A percentile compares a stretch with the other conserved stretches of the same genome.
These are phyloP conservation scores for Populus tremula DNA, from an alignment of 345 rosid species.

Conservation along the genomic window DNA sequence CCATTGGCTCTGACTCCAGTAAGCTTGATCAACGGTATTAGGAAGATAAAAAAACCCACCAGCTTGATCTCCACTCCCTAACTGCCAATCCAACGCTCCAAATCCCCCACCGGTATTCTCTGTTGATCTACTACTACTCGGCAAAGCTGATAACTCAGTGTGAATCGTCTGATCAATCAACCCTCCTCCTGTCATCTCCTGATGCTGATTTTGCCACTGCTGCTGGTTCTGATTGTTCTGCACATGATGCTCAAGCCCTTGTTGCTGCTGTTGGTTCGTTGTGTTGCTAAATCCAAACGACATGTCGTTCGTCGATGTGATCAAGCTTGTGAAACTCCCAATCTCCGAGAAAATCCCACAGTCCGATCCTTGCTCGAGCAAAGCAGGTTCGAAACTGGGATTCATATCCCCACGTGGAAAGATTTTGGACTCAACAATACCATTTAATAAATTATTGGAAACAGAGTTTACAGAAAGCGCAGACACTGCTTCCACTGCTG, in stretches of 20 bases:
- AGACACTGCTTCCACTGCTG: slow-evolving; percentile 44
- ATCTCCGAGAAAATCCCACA: slow-evolving; percentile 67
- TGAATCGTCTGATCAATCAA: slow-evolving; percentile 52
- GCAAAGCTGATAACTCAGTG: slow-evolving; percentile 32
- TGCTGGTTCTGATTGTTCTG: slow-evolving; percentile 30
- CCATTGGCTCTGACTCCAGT: slow-evolving; percentile 90
- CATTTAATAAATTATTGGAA: slow-evolving; percentile 15
- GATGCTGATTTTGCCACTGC: slow-evolving; percentile 25
- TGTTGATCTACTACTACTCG: slow-evolving; percentile 23
- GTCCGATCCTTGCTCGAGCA: slow-evolving; percentile 51
- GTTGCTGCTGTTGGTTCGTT: slow-evolving; percentile 25
- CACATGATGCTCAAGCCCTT: slow-evolving; percentile 1
- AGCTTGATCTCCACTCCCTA: slow-evolving; percentile 59
- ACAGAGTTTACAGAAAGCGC: slow-evolving; percentile 42
- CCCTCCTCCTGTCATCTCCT: slow-evolving; percentile 31
- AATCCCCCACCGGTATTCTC: slow-evolving; percentile 39
- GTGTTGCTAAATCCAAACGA: slow-evolving; percentile 49
- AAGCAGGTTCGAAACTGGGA: slow-evolving; percentile 45
- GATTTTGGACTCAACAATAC: slow-evolving; percentile 19
- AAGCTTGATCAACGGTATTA: slow-evolving; percentile 61
- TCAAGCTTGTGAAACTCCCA: slow-evolving; percentile 53
- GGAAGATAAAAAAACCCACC: slow-evolving; percentile 70
- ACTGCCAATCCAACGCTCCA: slow-evolving; percentile 80
- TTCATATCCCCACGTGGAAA: slow-evolving; percentile 13
- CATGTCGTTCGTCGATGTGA: slow-evolving; percentile 41